These are phyloP conservation scores for Colletotrichum viniferum DNA, from an alignment of 2,329 filamentous ascomycete genomes.

Conservation along the genomic window DNA sequence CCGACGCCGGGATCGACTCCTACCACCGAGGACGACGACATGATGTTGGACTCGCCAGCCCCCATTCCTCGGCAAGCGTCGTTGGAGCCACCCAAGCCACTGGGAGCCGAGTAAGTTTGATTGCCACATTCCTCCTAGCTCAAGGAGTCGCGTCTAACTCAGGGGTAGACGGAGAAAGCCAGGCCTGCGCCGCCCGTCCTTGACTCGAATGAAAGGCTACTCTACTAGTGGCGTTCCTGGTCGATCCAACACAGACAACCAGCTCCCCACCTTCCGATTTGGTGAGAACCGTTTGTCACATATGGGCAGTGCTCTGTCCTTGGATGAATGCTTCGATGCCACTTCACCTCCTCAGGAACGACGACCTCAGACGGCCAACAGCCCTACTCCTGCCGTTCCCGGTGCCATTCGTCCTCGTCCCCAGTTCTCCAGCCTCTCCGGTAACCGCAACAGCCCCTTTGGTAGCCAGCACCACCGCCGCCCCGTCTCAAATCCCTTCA, in stretches of 20 bases:
- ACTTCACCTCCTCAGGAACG: constrained; percentile 77
- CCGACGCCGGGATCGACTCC: constrained; percentile 67
- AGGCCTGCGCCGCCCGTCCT: constrained; percentile 73
- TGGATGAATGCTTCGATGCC: constrained; percentile 79
- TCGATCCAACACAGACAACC: constrained; percentile 65
- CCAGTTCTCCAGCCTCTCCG: constrained; percentile 65
- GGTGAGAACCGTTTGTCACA: constrained; percentile 34
- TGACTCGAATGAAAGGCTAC: constrained; percentile 76
- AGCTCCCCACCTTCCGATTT: constrained; percentile 78
- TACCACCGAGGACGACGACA: constrained; percentile 49
- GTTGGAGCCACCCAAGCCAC: constrained; percentile 53
- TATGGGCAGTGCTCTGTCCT: constrained; percentile 61
- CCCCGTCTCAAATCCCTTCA: constrained; percentile 67
- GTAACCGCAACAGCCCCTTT: constrained; percentile 76
- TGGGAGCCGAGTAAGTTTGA: constrained; percentile 56
- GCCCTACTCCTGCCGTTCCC: constrained; percentile 58
- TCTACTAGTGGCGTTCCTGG: constrained; percentile 69
- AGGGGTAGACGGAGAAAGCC: constrained; percentile 66
- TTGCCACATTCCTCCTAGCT: background rate
- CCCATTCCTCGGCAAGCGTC: constrained; percentile 50
- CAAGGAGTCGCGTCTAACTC: constrained; percentile 18
- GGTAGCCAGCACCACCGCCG: constrained; percentile 74
- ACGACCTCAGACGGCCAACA: constrained; percentile 64
- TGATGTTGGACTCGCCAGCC: constrained; percentile 63
- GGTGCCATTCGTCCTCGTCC: constrained; percentile 68